These are phyloP conservation scores for Silene uniflora DNA, from an alignment of 148 eudicot genomes.

Conservation along the genomic window DNA sequence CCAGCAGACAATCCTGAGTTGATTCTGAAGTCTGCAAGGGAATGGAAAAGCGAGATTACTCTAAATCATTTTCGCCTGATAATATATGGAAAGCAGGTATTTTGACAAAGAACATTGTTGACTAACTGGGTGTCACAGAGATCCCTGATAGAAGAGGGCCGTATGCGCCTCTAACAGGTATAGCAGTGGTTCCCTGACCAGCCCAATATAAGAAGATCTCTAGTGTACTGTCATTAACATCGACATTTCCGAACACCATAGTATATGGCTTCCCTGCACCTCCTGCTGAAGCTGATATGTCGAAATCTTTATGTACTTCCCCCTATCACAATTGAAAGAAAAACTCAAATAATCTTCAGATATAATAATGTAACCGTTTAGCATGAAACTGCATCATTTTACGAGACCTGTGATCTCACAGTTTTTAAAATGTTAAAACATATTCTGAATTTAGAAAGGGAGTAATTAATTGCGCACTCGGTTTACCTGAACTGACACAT, in stretches of 20 bases:
- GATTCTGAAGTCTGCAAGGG: slow-evolving; percentile 48
- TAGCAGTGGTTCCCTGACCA: slow-evolving; percentile 70
- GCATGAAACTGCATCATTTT: too few species aligned
- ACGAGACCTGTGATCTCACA: too few species aligned
- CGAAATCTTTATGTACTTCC: slow-evolving; percentile 44
- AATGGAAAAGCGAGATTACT: slow-evolving; percentile 2
- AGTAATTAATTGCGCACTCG: not conserved
- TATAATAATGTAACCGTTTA: too few species aligned
- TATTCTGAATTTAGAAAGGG: too few species aligned
- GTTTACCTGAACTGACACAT: slow-evolving; percentile 51
- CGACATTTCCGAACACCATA: slow-evolving; percentile 34
- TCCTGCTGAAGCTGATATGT: slow-evolving; percentile 52
- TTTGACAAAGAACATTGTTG: not conserved
- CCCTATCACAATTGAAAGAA: slow-evolving; percentile 35
- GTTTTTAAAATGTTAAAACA: too few species aligned
- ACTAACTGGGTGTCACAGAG: slow-evolving; percentile 73
- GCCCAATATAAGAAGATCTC: slow-evolving; percentile 76
- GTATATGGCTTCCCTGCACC: slow-evolving; percentile 50
- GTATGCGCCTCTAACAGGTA: slow-evolving; percentile 61
- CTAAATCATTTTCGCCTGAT: not conserved
- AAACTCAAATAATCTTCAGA: not conserved
- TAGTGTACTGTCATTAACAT: slow-evolving; percentile 55
- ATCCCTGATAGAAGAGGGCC: slow-evolving; percentile 92
- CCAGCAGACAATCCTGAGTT: slow-evolving; percentile 53
- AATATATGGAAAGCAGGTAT: not conserved